A percentile compares a stretch with the other conserved stretches of the same genome.
Evolutionary conservation across 169 alveolate species (phyloP).

Genomic region (Plasmodium berghei): DNA sequence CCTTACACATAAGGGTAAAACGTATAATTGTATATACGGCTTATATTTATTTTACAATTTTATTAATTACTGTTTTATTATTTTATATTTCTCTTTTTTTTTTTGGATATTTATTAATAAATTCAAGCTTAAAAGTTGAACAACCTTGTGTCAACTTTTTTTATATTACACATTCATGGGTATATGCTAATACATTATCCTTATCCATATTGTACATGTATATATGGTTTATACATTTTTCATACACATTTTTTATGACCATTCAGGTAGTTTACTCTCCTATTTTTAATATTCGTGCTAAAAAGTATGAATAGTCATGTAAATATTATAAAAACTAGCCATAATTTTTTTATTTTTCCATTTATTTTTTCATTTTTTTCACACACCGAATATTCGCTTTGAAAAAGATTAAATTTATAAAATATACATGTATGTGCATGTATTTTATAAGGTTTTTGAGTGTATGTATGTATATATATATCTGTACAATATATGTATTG

Average conservation of each 20-base stretch:
- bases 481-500: neutral
- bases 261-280: neutral
- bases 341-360: neutral
- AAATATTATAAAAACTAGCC: neutral
- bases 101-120: too few species aligned
- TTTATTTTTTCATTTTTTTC: neutral
- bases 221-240: too few species aligned
- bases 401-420: neutral
- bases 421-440: neutral
- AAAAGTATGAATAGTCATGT: neutral
- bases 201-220: too few species aligned
- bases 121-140: too few species aligned
- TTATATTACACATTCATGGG: too few species aligned
- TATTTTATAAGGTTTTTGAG: neutral
- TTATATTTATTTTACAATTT: too few species aligned
- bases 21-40: too few species aligned
- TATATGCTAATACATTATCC: too few species aligned
- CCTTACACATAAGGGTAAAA: too few species aligned
- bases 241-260: neutral
- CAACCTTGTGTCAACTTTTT: too few species aligned
- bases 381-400: constrained; percentile 2
- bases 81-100: too few species aligned
- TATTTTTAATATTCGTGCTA: neutral
- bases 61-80: too few species aligned
- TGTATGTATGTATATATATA: neutral